These are phyloP conservation scores for Geotrichum reessii DNA, from an alignment of 1,139 yeast species.

Conservation along the genomic window DNA sequence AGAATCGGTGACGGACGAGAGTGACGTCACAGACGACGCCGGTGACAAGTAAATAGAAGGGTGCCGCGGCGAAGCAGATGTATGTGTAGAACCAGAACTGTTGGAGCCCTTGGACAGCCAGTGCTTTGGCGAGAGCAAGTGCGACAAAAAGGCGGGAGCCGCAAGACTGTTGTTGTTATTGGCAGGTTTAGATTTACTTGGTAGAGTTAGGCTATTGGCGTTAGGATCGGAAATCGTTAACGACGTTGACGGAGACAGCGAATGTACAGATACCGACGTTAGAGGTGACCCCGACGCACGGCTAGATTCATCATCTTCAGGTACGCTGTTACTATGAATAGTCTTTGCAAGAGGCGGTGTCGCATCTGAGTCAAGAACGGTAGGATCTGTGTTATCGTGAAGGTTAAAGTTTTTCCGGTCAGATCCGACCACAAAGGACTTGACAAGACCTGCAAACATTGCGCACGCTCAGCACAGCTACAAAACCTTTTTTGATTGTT, in stretches of 20 bases:
- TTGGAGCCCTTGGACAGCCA: conserved; percentile 7
- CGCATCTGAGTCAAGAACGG: conserved; percentile 33
- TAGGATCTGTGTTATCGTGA: neutral
- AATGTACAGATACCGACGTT: neutral
- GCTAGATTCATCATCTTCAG: conserved; percentile 24
- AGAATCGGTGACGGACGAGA: conserved; percentile 1
- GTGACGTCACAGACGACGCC: conserved; percentile 8
- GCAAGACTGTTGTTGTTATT: neutral
- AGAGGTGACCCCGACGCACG: neutral
- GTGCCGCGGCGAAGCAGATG: conserved; percentile 2
- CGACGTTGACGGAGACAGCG: conserved; percentile 11
- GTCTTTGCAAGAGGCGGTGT: conserved; percentile 49
- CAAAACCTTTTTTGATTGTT: no score
- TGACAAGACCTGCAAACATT: conserved; percentile 11
- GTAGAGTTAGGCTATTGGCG: neutral
- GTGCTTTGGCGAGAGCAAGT: conserved; percentile 11
- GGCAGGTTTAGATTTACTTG: neutral
- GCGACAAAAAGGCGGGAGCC: neutral
- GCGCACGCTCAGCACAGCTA: neutral
- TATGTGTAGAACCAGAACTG: neutral
- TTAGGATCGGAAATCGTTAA: conserved; percentile 8
- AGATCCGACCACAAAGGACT: conserved; percentile 6
- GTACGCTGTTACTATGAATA: no score
- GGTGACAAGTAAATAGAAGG: conserved; percentile 9
- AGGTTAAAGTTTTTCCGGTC: conserved; percentile 6